phyloP scores from a whole-genome alignment of 2,329 filamentous ascomycete genomes.

The Torrubiella hemipterigena region DNA sequence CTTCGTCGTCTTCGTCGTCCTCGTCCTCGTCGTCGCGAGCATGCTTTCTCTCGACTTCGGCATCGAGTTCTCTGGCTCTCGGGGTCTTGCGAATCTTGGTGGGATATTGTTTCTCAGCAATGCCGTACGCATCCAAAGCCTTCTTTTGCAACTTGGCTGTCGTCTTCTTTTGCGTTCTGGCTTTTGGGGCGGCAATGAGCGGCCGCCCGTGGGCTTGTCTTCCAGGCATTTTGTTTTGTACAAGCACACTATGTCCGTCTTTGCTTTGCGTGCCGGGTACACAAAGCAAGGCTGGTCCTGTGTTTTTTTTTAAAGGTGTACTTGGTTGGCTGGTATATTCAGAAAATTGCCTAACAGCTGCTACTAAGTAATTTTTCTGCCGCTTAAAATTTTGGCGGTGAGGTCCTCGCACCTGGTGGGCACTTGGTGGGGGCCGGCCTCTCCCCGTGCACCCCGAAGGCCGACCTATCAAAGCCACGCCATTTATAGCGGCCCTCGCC shows the following conservation, averaged over 20 bases:
- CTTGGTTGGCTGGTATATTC: not conserved
- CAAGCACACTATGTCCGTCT: not conserved
- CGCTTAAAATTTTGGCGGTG: slow-evolving; percentile 18
- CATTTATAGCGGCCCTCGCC: slow-evolving; percentile 3
- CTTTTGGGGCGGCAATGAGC: slow-evolving; percentile 26
- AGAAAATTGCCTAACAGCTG: not conserved
- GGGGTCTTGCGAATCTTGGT: slow-evolving; percentile 34
- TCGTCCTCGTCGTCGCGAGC: slow-evolving; percentile 30
- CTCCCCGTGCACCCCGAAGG: too few relatives aligned
- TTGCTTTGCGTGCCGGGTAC: too few relatives aligned
- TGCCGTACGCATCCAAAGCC: slow-evolving; percentile 44
- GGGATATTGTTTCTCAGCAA: slow-evolving; percentile 41
- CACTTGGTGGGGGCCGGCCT: too few relatives aligned
- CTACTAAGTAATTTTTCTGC: slow-evolving; percentile 16
- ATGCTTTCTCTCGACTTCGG: slow-evolving; percentile 31
- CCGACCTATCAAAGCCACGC: slow-evolving; percentile 24
- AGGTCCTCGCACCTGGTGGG: slow-evolving; percentile 14
- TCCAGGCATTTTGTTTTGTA: slow-evolving; percentile 34
- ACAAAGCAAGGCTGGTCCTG: too few relatives aligned
- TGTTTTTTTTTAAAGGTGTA: too few relatives aligned
- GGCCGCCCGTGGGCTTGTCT: slow-evolving; percentile 46
- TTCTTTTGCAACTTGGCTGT: slow-evolving; percentile 36
- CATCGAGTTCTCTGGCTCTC: slow-evolving; percentile 39
- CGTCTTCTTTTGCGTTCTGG: slow-evolving; percentile 27
- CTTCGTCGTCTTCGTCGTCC: slow-evolving; percentile 40